Evolutionary conservation across 2,329 filamentous ascomycete genomes (phyloP), one percentile per base, ranked within the genome.

Genomic region (Fusarium verticillioides): DNA sequence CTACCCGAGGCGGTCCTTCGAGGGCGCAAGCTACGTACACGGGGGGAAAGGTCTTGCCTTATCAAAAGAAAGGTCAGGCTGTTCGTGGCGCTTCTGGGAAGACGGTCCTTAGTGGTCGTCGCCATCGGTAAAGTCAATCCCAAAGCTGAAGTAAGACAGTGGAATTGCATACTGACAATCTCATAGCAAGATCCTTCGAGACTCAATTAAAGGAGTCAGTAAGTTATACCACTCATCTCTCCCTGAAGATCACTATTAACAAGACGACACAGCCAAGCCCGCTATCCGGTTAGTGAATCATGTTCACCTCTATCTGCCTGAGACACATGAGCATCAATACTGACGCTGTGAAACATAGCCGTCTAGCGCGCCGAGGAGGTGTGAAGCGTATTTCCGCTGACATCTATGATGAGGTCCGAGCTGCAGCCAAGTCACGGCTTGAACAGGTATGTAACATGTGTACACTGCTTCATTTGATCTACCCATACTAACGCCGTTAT

Each of bases 281-380:
- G 86, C 84, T 19, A 89, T 90, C 56, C 81, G 87, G 88, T 89
- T 81, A 65, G 77, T 76, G 13, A 11, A 19, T 5, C 42, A 34
- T 26, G 10, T 40, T 30, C n/a, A 46, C 32, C 30, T 37, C 23
- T n/a, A 19, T 26, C 8, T 39, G 8, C 18, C n/a, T 28, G 23
- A 52, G 23, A 23, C n/a, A 16, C 8, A 12, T 16, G 11, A 18
- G 46, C 21, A 28, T 23, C 30, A 18, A 63, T 49, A 43, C 72
- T 77, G 37, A 77, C 44, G 7, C 5, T 36, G 30, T 28, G n/a
- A 32, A 23, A 19, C 16, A 26, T 65, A 91, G 92, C 73, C 91
- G 93, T 44, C 82, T 96, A 1, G 93, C 93, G 3, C 89, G 93
- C 10, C 90, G 93, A 11, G 93, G 93, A 3, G 93, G 93, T 0